Conservation (phyloP, 2,329 filamentous ascomycete species). For the Hymenoscyphus albidus region DNA sequence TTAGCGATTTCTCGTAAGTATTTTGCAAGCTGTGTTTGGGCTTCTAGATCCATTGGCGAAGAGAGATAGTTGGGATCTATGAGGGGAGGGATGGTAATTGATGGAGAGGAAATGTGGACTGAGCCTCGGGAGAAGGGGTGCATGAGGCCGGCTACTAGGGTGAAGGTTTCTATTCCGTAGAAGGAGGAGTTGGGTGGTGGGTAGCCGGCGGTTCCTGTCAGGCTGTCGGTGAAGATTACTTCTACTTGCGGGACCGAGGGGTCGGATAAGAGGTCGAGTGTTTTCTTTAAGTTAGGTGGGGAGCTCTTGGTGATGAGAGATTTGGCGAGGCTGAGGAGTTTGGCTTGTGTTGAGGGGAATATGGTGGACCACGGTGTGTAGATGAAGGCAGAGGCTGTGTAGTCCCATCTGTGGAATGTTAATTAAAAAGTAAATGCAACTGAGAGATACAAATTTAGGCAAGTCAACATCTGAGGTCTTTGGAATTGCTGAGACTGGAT, state of each 20-base stretch:
- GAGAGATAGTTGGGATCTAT: slow-evolving; percentile 53
- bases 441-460: neutral
- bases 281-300: slow-evolving; percentile 39
- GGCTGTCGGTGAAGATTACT: slow-evolving; percentile 42
- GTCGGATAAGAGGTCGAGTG: slow-evolving; percentile 38
- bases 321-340: slow-evolving; percentile 35
- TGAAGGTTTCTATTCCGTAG: slow-evolving; percentile 22
- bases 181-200: slow-evolving; percentile 15
- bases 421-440: neutral
- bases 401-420: slow-evolving; percentile 17
- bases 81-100: slow-evolving; percentile 39
- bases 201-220: slow-evolving; percentile 37
- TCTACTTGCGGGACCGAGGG: slow-evolving; percentile 23
- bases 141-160: slow-evolving; percentile 48
- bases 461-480: neutral
- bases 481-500: neutral
- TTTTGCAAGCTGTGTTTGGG: slow-evolving; percentile 21
- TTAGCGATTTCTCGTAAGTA: slow-evolving; percentile 21
- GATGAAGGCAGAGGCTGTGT: slow-evolving; percentile 35
- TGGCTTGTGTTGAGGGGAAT: slow-evolving; percentile 31
- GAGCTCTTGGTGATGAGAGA: slow-evolving; percentile 32
- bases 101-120: slow-evolving; percentile 48
- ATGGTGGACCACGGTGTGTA: slow-evolving; percentile 42
- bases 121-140: slow-evolving; percentile 54
- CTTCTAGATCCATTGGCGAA: slow-evolving; percentile 47